A percentile compares a stretch with the other conserved stretches of the same genome.
Conservation (phyloP, 768 basidiomycete species). For the Dacryopinax primogenitus region DNA sequence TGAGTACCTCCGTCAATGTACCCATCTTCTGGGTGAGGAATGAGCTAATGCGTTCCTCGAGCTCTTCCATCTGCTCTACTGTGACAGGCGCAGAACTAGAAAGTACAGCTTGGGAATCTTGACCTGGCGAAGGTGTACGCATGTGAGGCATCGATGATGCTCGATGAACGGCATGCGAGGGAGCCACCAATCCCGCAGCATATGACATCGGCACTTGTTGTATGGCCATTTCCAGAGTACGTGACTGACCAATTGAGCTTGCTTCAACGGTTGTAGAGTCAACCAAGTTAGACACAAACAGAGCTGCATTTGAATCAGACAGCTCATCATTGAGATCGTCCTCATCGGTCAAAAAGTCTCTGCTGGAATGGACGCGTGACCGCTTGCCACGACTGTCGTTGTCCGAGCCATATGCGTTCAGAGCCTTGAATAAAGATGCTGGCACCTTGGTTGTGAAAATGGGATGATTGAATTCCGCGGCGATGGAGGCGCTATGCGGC, state of each 20-base stretch:
- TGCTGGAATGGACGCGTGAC: constrained; percentile 60
- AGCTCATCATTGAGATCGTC: neutral
- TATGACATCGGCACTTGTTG: neutral
- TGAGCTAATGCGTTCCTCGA: constrained; percentile 49
- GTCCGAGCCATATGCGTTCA: constrained; percentile 37
- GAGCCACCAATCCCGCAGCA: constrained; percentile 10
- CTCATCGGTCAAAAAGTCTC: constrained; percentile 32
- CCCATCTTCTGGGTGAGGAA: constrained; percentile 65
- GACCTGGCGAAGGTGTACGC: constrained; percentile 27
- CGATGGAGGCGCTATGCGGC: neutral
- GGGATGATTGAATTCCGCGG: constrained; percentile 38
- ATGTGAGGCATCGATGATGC: constrained; percentile 26
- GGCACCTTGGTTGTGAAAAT: constrained; percentile 62
- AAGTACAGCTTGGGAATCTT: constrained; percentile 20
- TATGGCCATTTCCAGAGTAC: constrained; percentile 18
- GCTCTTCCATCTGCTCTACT: constrained; percentile 44
- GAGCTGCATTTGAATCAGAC: neutral
- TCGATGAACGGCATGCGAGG: constrained; percentile 11
- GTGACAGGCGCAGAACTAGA: constrained; percentile 35
- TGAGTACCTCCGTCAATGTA: constrained; percentile 50
- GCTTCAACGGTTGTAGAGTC: neutral
- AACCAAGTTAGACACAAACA: neutral
- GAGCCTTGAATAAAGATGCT: constrained; percentile 73
- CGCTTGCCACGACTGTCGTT: constrained; percentile 58
- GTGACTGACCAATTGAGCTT: constrained; percentile 19